Conservation (phyloP, 257 asterid genomes). For the Solanum gracilifrons region DNA sequence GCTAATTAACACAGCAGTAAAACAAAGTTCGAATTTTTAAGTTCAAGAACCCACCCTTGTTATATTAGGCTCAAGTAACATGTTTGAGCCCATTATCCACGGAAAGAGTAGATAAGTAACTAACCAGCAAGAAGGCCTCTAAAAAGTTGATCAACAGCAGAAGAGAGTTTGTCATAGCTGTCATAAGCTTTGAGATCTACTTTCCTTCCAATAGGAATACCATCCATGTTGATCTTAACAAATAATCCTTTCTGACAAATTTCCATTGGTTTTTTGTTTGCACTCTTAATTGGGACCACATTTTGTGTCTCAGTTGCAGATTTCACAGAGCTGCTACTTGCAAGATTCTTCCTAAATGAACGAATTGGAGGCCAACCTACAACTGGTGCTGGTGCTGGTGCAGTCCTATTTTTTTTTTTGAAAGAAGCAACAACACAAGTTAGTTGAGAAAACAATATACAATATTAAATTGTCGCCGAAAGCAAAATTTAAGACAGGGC, state of each 20-base stretch:
- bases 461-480: neutral
- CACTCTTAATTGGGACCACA: conserved; percentile 16
- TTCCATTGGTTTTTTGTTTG: conserved; percentile 21
- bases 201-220: conserved; percentile 89
- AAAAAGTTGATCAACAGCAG: conserved; percentile 76
- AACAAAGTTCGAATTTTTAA: neutral
- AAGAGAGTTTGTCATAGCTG: conserved; percentile 64
- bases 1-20: conserved; percentile 20
- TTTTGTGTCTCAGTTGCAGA: conserved; percentile 22
- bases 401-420: conserved; percentile 30
- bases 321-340: conserved; percentile 40
- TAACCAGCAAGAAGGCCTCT: conserved; percentile 85
- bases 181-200: conserved; percentile 67
- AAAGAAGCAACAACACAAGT: neutral
- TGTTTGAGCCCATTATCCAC: neutral
- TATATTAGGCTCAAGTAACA: neutral
- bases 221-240: conserved; percentile 98
- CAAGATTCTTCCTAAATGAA: conserved; percentile 62
- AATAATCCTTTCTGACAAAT: conserved; percentile 35
- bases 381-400: conserved; percentile 67
- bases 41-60: neutral
- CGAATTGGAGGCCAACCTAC: conserved; percentile 99
- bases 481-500: neutral
- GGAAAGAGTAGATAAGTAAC: neutral
- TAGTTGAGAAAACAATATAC: neutral